Evolutionary conservation across 1,284 basidiomycete species (phyloP), one percentile per base, ranked within the genome.

Genomic region (Trametes polyzona): DNA sequence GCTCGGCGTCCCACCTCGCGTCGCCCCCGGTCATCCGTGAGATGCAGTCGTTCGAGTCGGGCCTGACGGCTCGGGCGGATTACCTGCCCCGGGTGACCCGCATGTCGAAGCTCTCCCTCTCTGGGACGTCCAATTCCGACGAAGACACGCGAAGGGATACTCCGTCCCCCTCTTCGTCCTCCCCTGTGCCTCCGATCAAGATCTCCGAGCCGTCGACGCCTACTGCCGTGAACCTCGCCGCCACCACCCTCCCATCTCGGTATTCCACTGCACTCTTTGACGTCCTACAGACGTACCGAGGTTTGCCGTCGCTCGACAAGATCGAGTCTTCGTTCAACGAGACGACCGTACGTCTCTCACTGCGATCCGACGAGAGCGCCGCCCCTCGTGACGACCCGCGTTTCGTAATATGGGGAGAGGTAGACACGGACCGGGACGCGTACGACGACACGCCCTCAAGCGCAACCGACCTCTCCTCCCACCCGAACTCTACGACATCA

Each of bases 391-490:
- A 93, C 62, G 93, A 95, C 65, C 92, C 93, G 19, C 83, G 92
- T 0, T 95, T 94, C 68, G 90, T 93, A 26, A 87, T 95, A 16
- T 95, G 92, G 92, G 91, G 90, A n/a, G 83, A 90, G 63, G 70
- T 80, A 50, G 58, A 59, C 39, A 39, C 55, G 0, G 58, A 69
- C 11, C 69, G 69, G n/a, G 83, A 85, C 52, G 81, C 81, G 42
- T 58, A 64, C 12, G 66, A 66, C 29, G 58, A 64, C 7, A 55
- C 81, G 0, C 76, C 79, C 33, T 73, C 78, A n/a, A 84, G 82
- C 62, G 73, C 74, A 9, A 78, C 78, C 0, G 79, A 83, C 32
- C 52, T 75, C n/a, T 75, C 78, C 3, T 78, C 79, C 6, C 73
- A 76, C 1, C 77, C 78, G 1, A 72, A 69, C 14, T 55, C 54